These are phyloP conservation scores for Alternaria brassicicola DNA, from an alignment of 2,329 filamentous ascomycete genomes.

Conservation along the genomic window DNA sequence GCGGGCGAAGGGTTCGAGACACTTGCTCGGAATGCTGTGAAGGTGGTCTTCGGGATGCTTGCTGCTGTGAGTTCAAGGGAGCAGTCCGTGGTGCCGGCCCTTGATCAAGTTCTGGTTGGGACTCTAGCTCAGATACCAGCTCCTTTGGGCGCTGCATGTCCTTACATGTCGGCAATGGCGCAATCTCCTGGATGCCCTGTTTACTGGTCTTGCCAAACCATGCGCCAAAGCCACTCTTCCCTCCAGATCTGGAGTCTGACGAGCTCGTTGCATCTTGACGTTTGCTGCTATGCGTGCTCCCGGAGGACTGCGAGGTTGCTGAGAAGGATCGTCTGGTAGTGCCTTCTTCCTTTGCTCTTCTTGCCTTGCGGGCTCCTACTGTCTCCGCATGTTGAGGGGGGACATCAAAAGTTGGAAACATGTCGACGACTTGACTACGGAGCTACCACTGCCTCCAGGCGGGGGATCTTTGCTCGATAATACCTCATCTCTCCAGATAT, in stretches of 20 bases:
- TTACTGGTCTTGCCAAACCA: conserved; percentile 31
- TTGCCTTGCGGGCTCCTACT: conserved; percentile 31
- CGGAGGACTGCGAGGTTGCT: conserved; percentile 31
- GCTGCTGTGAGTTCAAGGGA: conserved; percentile 11
- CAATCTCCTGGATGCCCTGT: conserved; percentile 35
- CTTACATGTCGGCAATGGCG: conserved; percentile 20
- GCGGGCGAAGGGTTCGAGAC: conserved; percentile 13
- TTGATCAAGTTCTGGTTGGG: conserved; percentile 9
- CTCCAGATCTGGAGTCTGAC: conserved; percentile 16
- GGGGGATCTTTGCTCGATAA: conserved; percentile 11
- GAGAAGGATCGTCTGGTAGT: conserved; percentile 25
- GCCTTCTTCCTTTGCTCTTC: conserved; percentile 29
- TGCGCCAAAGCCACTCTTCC: conserved; percentile 19
- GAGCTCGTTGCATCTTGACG: conserved; percentile 4
- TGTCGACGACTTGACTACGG: conserved; percentile 15
- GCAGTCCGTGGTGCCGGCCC: conserved; percentile 21
- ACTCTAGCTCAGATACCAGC: background rate
- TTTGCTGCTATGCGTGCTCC: conserved; percentile 22
- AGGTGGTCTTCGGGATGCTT: conserved; percentile 5
- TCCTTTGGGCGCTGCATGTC: conserved; percentile 5
- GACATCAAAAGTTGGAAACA: conserved; percentile 38
- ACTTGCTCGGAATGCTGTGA: conserved; percentile 8
- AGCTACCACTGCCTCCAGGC: background rate
- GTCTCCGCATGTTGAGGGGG: conserved; percentile 36
- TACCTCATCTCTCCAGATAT: conserved; percentile 6